Evolutionary conservation across 768 basidiomycete species (phyloP).

Genomic region (Trametes cingulata): DNA sequence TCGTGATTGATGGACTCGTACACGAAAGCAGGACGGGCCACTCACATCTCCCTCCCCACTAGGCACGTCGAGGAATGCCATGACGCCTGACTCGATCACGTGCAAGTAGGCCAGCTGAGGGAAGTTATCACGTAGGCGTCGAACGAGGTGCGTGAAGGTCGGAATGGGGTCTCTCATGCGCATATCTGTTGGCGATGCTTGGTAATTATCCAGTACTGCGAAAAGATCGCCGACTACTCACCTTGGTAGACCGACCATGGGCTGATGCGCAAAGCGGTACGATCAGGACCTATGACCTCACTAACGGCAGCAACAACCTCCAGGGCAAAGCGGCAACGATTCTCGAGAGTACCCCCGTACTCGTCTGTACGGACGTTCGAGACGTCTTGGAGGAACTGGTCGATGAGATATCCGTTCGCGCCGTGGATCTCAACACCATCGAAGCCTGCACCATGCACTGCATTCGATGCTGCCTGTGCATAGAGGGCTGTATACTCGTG

Average conservation of each 20-base stretch:
- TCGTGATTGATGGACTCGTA: no score
- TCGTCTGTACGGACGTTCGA: slow-evolving; percentile 45
- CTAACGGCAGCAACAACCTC: slow-evolving; percentile 41
- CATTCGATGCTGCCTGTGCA: slow-evolving; percentile 24
- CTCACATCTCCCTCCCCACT: not conserved
- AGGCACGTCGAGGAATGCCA: not conserved
- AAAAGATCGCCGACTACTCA: slow-evolving; percentile 1
- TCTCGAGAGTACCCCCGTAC: slow-evolving; percentile 49
- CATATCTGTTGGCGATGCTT: slow-evolving; percentile 39
- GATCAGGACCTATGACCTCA: slow-evolving; percentile 40
- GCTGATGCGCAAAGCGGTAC: slow-evolving; percentile 40
- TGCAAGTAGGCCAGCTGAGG: slow-evolving; percentile 29
- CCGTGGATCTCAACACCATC: slow-evolving; percentile 27
- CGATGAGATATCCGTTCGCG: slow-evolving; percentile 32
- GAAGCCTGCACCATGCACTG: slow-evolving; percentile 31
- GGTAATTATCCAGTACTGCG: no score
- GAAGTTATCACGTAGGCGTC: not conserved
- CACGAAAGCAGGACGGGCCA: not conserved
- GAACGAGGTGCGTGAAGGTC: slow-evolving; percentile 44
- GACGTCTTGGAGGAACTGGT: slow-evolving; percentile 42
- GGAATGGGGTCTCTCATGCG: slow-evolving; percentile 53
- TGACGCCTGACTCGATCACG: slow-evolving; percentile 29
- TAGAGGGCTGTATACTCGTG: slow-evolving; percentile 39
- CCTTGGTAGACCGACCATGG: slow-evolving; percentile 36
- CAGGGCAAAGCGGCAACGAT: slow-evolving; percentile 43